Percentiles rank a stretch among this genome's conserved stretches.
Evolutionary conservation across 169 alveolate genomes (phyloP).

Genomic region (Perkinsus marinus): DNA sequence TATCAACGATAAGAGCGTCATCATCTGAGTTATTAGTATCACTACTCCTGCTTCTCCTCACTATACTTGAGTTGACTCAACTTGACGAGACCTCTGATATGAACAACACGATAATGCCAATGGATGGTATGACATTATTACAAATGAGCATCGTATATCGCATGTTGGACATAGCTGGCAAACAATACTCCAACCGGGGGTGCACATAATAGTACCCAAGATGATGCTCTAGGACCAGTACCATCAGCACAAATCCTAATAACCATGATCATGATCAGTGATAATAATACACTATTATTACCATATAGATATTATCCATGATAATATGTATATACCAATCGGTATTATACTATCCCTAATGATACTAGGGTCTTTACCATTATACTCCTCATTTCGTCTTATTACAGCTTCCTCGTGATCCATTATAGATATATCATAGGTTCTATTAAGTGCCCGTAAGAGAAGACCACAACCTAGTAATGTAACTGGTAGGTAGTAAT

Average conservation of each 20-base stretch:
- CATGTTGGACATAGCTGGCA: not conserved
- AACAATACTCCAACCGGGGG: not conserved
- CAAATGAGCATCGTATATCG: not conserved
- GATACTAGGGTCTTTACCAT: not conserved
- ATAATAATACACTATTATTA: not conserved
- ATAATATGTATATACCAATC: not conserved
- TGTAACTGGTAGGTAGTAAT: not conserved
- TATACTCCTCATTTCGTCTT: not conserved
- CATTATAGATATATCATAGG: not conserved
- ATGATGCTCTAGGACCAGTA: not conserved
- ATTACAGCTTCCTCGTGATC: not conserved
- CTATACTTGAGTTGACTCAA: not conserved
- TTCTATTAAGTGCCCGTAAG: not conserved
- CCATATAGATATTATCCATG: not conserved
- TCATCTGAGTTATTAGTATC: not conserved
- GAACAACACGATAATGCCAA: not conserved
- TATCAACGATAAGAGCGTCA: not conserved
- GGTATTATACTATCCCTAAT: not conserved
- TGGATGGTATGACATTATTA: not conserved
- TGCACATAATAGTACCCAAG: not conserved
- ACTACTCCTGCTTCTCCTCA: not conserved
- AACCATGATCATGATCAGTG: not conserved
- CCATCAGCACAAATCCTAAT: too few species aligned
- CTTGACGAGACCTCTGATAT: not conserved
- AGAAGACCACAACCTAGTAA: not conserved